These are phyloP conservation scores for Chlamydomonas sp. DNA, from an alignment of 139 green algal species.

Conservation along the genomic window DNA sequence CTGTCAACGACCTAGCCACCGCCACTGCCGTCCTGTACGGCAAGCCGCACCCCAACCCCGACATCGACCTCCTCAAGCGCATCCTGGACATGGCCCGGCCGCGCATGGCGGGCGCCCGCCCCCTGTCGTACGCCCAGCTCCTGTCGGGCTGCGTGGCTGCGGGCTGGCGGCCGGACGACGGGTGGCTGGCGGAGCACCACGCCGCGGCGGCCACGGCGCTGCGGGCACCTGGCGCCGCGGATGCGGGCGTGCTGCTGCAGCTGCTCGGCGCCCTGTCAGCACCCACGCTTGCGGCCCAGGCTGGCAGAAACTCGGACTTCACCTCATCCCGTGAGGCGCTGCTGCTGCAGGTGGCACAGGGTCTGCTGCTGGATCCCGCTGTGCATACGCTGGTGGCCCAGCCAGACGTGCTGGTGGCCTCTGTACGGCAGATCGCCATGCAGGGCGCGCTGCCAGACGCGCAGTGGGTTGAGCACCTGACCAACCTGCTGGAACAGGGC, in stretches of 20 bases:
- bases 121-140: background rate
- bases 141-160: background rate
- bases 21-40: conserved; percentile 4
- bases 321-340: background rate
- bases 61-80: background rate
- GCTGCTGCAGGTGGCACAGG: background rate
- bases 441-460: background rate
- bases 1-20: background rate
- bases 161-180: background rate
- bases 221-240: too few relatives aligned
- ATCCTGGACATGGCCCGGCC: background rate
- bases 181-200: background rate
- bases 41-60: background rate
- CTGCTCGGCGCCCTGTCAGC: too few relatives aligned
- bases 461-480: background rate
- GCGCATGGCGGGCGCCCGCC: background rate
- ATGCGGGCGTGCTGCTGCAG: too few relatives aligned
- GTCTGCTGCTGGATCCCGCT: background rate
- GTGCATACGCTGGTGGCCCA: background rate
- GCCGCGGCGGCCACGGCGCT: background rate
- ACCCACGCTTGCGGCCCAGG: too few relatives aligned
- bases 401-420: background rate
- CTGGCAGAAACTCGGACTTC: too few relatives aligned
- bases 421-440: background rate
- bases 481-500: background rate